Evolutionary conservation across 805 yeast genomes (phyloP), one percentile per base, ranked within the genome.

Genomic region (Candida yuanshanica): DNA sequence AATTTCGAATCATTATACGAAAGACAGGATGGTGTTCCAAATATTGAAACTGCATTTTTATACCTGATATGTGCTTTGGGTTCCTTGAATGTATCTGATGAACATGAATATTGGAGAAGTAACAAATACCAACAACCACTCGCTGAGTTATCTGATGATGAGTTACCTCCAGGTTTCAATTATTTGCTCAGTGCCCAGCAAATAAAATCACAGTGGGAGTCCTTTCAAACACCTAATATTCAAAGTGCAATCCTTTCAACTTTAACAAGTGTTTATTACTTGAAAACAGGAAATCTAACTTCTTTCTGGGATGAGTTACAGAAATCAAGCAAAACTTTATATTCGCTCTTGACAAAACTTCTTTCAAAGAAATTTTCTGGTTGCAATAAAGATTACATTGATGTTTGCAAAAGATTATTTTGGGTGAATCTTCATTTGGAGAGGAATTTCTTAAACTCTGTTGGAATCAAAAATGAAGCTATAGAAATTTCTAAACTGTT

Each of bases 121-220:
- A 5, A 1, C 2, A 20, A n/a, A 17, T 39, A 35, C 25, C 26
- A 29, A 13, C n/a, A 7, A 17, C 3, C 13, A 11, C 8, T 2
- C 2, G 14, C 22, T 18, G 21, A 22, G 5, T 16, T 34, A 13
- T 6, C 33, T 14, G 7, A 7, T 4, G 35, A 34, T 14, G 42
- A 39, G 9, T 17, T 39, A 22, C 38, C 42, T 4, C 35, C 33
- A 5, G 42, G 42, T 7, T 35, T 35, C 23, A 24, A 39, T n/a
- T 39, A 21, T 23, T 13, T 39, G n/a, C 9, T 29, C 4, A 18
- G 6, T 4, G 33, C 35, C 6, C n/a, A 25, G 26, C 18, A 29
- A 23, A 23, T 21, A 25, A 22, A 29, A 29, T n/a, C 35, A 22
- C 6, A 17, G 22, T 10, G 4, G n/a, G n/a, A n/a, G n/a, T n/a